Evolutionary conservation across 202 grass and related monocot genomes (phyloP).

Genomic region (Setaria viridis): DNA sequence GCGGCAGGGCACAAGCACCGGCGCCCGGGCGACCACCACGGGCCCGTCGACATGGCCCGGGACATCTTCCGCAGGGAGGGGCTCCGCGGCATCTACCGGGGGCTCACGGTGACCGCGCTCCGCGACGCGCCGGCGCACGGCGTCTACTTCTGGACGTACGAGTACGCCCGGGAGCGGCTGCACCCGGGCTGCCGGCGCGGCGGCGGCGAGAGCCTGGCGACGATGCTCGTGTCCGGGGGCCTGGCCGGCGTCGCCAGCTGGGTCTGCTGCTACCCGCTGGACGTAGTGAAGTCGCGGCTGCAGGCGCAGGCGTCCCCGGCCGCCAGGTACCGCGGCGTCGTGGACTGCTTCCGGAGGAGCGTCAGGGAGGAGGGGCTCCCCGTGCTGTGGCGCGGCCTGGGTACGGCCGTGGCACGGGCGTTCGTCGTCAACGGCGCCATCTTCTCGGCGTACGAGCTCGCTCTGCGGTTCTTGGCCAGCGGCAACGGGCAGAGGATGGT

Average conservation of each 20-base stretch:
- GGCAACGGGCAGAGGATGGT: conserved; percentile 49
- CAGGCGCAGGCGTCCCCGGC: conserved; percentile 66
- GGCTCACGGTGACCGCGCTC: conserved; percentile 75
- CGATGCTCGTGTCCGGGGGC: conserved; percentile 89
- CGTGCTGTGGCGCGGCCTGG: conserved; percentile 93
- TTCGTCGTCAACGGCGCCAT: conserved; percentile 96
- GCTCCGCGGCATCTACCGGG: conserved; percentile 75
- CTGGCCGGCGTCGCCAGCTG: conserved; percentile 93
- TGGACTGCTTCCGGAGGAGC: conserved; percentile 83
- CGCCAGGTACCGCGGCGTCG: conserved; percentile 71
- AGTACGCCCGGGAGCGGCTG: conserved; percentile 70
- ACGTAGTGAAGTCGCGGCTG: conserved; percentile 96
- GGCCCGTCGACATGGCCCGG: conserved; percentile 65
- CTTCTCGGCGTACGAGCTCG: conserved; percentile 90
- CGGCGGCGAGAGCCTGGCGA: conserved; percentile 64
- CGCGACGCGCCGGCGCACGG: conserved; percentile 91
- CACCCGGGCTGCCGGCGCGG: conserved; percentile 76
- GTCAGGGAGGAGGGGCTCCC: conserved; percentile 80
- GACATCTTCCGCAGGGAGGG: conserved; percentile 70
- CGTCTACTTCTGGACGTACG: conserved; percentile 97
- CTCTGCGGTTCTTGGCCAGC: conserved; percentile 65
- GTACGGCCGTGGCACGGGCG: conserved; percentile 80
- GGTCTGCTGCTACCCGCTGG: conserved; percentile 91
- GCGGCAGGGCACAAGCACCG: conserved; percentile 29
- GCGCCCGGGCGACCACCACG: conserved; percentile 20